These are phyloP conservation scores for Hemileia vastatrix DNA, from an alignment of 1,284 basidiomycete species.

Conservation along the genomic window DNA sequence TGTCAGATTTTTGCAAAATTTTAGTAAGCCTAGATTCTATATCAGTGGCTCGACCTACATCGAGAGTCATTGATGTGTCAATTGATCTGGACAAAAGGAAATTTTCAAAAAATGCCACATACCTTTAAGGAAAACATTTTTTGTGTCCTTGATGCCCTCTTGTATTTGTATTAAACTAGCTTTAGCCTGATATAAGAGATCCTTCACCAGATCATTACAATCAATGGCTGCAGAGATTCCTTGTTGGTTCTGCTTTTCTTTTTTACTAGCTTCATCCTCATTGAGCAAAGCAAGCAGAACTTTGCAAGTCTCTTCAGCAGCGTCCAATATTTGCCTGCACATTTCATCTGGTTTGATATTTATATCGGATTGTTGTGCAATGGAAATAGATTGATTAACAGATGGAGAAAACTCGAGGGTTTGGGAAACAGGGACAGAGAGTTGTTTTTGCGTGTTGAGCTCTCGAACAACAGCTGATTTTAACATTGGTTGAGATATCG, in stretches of 20 bases:
- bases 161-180: conserved; percentile 36
- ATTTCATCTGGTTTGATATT: conserved; percentile 10
- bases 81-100: too few species aligned
- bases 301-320: conserved; percentile 33
- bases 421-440: conserved; percentile 39
- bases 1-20: too few species aligned
- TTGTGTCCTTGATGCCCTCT: conserved; percentile 26
- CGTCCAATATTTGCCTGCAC: conserved; percentile 13
- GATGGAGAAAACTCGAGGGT: conserved; percentile 29
- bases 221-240: conserved; percentile 55
- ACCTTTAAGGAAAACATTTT: too few species aligned
- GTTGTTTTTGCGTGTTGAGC: conserved; percentile 46
- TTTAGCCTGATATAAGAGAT: conserved; percentile 45
- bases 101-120: too few species aligned
- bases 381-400: not conserved
- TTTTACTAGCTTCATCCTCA: conserved; percentile 51
- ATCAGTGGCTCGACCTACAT: too few species aligned
- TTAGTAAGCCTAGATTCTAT: too few species aligned
- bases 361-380: not conserved
- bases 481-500: conserved; percentile 49
- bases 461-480: conserved; percentile 47
- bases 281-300: conserved; percentile 45
- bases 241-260: conserved; percentile 54
- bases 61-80: too few species aligned
- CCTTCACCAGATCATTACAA: conserved; percentile 62